Evolutionary conservation across 176 grass and related monocot species (phyloP), one percentile per base, ranked within the genome.

Genomic region (Tillandsia leiboldiana): DNA sequence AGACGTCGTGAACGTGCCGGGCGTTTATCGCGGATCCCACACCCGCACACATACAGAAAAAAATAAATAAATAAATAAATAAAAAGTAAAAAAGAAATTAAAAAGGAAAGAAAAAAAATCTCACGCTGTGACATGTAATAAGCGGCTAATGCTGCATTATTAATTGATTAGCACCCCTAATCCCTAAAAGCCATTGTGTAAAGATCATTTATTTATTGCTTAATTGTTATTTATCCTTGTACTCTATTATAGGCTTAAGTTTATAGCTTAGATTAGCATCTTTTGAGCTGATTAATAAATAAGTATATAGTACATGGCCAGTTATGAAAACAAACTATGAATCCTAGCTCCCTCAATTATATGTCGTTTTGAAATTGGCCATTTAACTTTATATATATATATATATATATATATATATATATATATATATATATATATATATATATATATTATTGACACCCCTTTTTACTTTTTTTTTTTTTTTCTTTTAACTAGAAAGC

Each of bases 1-100:
- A 87, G 86, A 87, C 80, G 82, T 70, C 63, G 71, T 66, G 87
- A 99, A 99, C 90, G 80, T 99, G 90, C 85, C 70, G 78, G 84
- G 80, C 87, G 90, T 86, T 90, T 88, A 94, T 90, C 87, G 82
- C 76, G 77, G 94, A 86, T 84, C 84, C 91, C 56, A 42, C 33
- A 42, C 33, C 24, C 24, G 24, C 24, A 24, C 33, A 42, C 33
- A 33, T 0, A 4, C 33, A 42, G 20, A 0, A 0, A 42, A 42
- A 42, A 42, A 42, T 42, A 42, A 42, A 42, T 42, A 42, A 42
- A 42, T 42, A 42, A 42, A 7, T 42, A 42, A 29, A 42, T 7
- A 42, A 42, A 42, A 7, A 42, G 0, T 42, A 42, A 42, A 42
- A 42, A 42, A 4, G 0, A 4, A 4, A 7, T 7, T 4, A 0